Evolutionary conservation across 345 rosid species (phyloP), one percentile per base, ranked within the genome.

Genomic region (Heritiera fomes): DNA sequence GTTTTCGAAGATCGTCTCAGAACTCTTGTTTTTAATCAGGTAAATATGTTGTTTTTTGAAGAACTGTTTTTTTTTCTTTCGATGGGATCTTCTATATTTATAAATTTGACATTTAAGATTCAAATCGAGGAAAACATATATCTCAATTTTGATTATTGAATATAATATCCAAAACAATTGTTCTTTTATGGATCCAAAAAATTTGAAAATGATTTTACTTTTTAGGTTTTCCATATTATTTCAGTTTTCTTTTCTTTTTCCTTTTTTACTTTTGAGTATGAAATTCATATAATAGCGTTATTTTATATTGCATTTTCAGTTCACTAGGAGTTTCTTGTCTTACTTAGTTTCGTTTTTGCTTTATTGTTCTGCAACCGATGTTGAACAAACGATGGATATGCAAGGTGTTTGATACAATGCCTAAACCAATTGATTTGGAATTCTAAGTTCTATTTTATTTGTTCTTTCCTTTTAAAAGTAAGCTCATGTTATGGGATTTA

Each of bases 361-460:
- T 40, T 23, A 7, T 9, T 23, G 4, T 17, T 56, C 40, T 7
- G 71, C 2, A 0, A 3, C 13, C 8, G 30, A 9, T 41, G 13
- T n/a, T 5, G 43, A 17, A 23, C 5, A 40, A 65, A 38, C 70
- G 38, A 38, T 23, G 17, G 5, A 2, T 40, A 38, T 38, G 13
- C 47, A 65, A 65, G 49, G 8, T 66, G 28, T 66, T 66, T 66
- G 71, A 66, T 66, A 66, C 49, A 66, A 66, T 66, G 71, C 49
- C 28, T 66, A 43, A 66, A 41, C 13, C 71, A 40, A 0, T 40
- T 40, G 40, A 66, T 49, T 23, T 23, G 28, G 28, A 23, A 23
- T 23, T 23, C 28, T 23, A 23, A 23, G 28, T 23, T 23, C 28
- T 23, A 23, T 23, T 23, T 23, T 23, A 23, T 23, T 23, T 23